A percentile compares a stretch with the other conserved stretches of the same genome.
Conservation (phyloP, 805 yeast genomes). For the Candida manassasensis region DNA sequence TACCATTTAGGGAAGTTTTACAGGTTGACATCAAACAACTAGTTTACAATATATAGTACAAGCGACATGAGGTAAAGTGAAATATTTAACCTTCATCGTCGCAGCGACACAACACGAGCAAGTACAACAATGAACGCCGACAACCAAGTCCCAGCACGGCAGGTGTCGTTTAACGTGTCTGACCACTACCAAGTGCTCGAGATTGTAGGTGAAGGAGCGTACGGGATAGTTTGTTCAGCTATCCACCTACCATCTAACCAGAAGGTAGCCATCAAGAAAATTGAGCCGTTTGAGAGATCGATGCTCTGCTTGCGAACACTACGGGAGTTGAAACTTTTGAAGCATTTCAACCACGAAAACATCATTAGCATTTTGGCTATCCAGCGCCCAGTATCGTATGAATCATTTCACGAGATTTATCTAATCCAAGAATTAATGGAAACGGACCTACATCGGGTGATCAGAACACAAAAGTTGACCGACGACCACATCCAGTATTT, state of each 20-base stretch:
- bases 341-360: conserved; percentile 91
- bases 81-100: too few relatives aligned
- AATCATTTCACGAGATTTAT: conserved; percentile 80
- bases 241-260: conserved; percentile 80
- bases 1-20: too few relatives aligned
- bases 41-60: too few relatives aligned
- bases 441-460: conserved; percentile 79
- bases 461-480: conserved; percentile 71
- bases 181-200: conserved; percentile 82
- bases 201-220: conserved; percentile 93
- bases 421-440: conserved; percentile 86
- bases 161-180: conserved; percentile 72
- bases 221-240: conserved; percentile 91
- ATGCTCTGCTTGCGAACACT: conserved; percentile 86
- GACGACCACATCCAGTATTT: conserved; percentile 96
- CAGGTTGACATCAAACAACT: too few relatives aligned
- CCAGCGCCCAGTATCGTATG: conserved; percentile 75
- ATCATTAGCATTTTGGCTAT: conserved; percentile 86
- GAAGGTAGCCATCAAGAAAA: conserved; percentile 92
- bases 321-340: conserved; percentile 81
- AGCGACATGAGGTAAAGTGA: too few relatives aligned
- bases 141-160: conserved; percentile 11
- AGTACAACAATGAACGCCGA: conserved; percentile 4
- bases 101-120: too few relatives aligned
- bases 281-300: conserved; percentile 85